Evolutionary conservation across 768 basidiomycete species (phyloP).

Genomic region (Mycena belliarum): DNA sequence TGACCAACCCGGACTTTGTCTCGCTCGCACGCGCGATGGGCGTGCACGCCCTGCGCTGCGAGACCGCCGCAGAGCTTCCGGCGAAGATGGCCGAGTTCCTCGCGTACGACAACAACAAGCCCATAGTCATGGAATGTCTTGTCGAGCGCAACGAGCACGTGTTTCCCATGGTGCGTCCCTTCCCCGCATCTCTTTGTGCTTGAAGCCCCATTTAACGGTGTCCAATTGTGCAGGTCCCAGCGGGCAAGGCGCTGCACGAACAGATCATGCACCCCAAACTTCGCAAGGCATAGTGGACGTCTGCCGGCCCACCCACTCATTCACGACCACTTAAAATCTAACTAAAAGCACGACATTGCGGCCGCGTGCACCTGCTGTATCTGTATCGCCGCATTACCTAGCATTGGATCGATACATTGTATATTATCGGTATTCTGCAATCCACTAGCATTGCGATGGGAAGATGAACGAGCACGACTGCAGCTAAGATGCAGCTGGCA

Average conservation of each 20-base stretch:
- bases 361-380: conserved; percentile 7
- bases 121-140: conserved; percentile 88
- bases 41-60: conserved; percentile 85
- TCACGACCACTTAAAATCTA: background rate
- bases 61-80: conserved; percentile 72
- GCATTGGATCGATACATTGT: too few relatives aligned
- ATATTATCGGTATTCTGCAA: too few relatives aligned
- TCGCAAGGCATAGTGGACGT: conserved; percentile 15
- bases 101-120: conserved; percentile 86
- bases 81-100: conserved; percentile 99
- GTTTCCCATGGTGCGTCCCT: conserved; percentile 76
- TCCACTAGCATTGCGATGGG: too few relatives aligned
- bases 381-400: background rate
- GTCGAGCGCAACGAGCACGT: conserved; percentile 87
- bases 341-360: conserved; percentile 2
- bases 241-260: conserved; percentile 93
- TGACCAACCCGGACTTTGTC: conserved; percentile 96
- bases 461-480: too few relatives aligned
- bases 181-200: background rate
- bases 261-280: conserved; percentile 67
- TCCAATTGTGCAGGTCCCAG: conserved; percentile 69
- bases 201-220: background rate
- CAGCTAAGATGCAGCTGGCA: too few relatives aligned
- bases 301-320: background rate
- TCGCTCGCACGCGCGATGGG: conserved; percentile 88